Conservation (phyloP, 148 eudicot species). For the Heliosperma pusillum region DNA sequence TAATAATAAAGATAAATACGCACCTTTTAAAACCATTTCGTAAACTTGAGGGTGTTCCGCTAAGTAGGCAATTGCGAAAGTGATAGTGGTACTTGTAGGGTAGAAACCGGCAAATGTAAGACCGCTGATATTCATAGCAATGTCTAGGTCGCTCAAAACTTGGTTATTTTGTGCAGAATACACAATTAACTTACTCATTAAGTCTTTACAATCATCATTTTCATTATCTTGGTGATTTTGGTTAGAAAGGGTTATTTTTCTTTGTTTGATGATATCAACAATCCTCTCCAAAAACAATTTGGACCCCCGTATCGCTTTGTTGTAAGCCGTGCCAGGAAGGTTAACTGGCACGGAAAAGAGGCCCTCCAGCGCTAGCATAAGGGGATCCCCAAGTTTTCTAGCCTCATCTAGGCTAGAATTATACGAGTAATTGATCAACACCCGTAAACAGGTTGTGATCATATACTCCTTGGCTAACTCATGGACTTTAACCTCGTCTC, state of each 20-base stretch:
- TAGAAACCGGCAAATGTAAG: constrained; percentile 21
- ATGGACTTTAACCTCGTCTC: constrained; percentile 14
- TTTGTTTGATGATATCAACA: neutral
- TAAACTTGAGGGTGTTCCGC: constrained; percentile 26
- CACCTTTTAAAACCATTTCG: constrained; percentile 19
- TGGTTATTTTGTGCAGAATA: neutral
- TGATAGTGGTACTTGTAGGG: constrained; percentile 16
- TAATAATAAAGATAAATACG: no score
- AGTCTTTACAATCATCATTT: neutral
- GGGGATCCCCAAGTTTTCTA: neutral
- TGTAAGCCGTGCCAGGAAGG: neutral
- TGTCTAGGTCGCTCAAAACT: constrained; percentile 27
- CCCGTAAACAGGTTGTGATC: neutral
- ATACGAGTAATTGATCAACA: neutral
- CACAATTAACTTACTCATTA: neutral
- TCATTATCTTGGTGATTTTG: neutral
- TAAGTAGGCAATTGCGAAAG: constrained; percentile 17
- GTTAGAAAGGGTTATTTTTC: neutral
- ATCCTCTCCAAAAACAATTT: neutral
- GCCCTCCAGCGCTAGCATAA: neutral
- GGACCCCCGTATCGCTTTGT: neutral
- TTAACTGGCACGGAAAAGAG: neutral
- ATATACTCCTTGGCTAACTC: constrained; percentile 14
- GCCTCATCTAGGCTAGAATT: neutral
- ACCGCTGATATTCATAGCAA: constrained; percentile 12